Conservation (phyloP, 495 filamentous ascomycete species). For the Lepidopterella palustris region DNA sequence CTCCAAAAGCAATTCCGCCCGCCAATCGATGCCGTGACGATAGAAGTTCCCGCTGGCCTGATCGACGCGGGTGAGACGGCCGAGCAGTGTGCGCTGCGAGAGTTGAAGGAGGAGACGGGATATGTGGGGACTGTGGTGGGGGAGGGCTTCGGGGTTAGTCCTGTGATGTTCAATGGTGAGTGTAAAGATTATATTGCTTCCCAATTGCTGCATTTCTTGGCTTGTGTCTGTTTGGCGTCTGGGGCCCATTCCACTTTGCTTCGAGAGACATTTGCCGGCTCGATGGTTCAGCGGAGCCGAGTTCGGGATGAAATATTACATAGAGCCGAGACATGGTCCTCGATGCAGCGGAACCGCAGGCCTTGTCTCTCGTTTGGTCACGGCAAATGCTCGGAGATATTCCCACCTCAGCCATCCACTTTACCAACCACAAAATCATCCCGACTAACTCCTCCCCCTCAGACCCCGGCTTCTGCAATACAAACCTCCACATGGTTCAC, state of each 20-base stretch:
- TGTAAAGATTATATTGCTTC: background rate
- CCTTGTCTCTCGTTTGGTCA: too few species aligned
- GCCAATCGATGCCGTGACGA: conserved; percentile 66
- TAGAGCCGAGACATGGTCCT: too few species aligned
- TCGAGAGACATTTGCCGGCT: too few species aligned
- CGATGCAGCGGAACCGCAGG: too few species aligned
- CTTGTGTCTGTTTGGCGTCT: background rate
- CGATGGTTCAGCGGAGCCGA: too few species aligned
- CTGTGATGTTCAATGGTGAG: conserved; percentile 79
- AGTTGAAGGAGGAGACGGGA: conserved; percentile 90
- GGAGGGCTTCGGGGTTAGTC: conserved; percentile 44
- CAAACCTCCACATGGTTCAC: conserved; percentile 78
- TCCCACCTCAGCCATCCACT: background rate
- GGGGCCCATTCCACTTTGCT: too few species aligned
- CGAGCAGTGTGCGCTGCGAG: conserved; percentile 70
- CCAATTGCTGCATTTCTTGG: background rate
- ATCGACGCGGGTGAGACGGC: conserved; percentile 77
- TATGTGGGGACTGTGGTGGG: conserved; percentile 60
- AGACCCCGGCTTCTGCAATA: conserved; percentile 80
- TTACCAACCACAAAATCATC: background rate
- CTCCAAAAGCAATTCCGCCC: conserved; percentile 71
- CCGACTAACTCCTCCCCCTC: background rate
- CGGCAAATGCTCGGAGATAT: too few species aligned
- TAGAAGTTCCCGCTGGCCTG: conserved; percentile 82
- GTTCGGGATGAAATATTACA: too few species aligned